phyloP scores from a whole-genome alignment of 345 rosid genomes.

The Clarkia xantiana region DNA sequence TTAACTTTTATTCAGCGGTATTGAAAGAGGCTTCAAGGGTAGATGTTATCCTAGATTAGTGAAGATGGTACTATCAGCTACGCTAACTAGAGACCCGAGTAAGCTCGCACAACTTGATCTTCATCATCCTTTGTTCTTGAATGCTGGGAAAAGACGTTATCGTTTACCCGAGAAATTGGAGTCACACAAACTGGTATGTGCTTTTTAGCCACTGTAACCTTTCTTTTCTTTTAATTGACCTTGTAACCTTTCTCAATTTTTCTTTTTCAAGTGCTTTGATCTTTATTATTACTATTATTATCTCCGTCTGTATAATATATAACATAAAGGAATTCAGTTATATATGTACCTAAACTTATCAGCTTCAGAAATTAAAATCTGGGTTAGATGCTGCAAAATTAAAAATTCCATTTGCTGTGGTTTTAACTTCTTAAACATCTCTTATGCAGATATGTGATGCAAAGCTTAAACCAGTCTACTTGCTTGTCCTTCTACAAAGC shows the following conservation, averaged over 20 bases:
- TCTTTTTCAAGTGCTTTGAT: too few relatives aligned
- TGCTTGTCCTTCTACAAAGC: constrained; percentile 62
- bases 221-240: too few relatives aligned
- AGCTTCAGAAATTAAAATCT: too few relatives aligned
- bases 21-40: constrained; percentile 77
- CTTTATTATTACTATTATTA: too few relatives aligned
- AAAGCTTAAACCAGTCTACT: constrained; percentile 62
- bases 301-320: too few relatives aligned
- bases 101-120: constrained; percentile 86
- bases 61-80: constrained; percentile 86
- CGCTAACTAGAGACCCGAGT: constrained; percentile 92
- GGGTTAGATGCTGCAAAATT: too few relatives aligned
- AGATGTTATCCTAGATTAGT: constrained; percentile 67
- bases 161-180: constrained; percentile 70
- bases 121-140: constrained; percentile 86
- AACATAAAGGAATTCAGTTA: too few relatives aligned
- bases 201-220: constrained; percentile 6
- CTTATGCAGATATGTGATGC: constrained; percentile 51
- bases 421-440: neutral
- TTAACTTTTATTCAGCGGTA: constrained; percentile 38
- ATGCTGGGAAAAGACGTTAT: constrained; percentile 63
- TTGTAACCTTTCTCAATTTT: too few relatives aligned
- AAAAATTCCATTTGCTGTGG: neutral
- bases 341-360: too few relatives aligned
- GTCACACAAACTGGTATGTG: constrained; percentile 65